Conservation (phyloP, 257 asterid species). For the Solanum pennellii region DNA sequence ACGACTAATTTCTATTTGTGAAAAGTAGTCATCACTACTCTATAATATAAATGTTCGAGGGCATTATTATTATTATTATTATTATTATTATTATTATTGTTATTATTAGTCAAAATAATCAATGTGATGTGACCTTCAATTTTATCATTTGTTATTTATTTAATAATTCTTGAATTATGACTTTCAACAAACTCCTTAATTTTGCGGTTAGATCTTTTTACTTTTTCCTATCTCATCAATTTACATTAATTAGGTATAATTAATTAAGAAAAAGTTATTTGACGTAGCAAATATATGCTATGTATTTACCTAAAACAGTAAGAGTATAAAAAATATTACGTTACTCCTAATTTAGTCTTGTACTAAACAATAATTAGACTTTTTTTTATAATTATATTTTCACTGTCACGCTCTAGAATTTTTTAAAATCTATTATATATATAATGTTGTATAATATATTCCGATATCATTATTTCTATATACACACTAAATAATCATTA, state of each 20-base stretch:
- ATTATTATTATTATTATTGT: too few relatives aligned
- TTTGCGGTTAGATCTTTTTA: not conserved
- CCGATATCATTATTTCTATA: too few relatives aligned
- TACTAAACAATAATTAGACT: too few relatives aligned
- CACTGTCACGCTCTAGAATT: too few relatives aligned
- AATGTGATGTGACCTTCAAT: slow-evolving; percentile 11
- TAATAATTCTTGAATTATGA: not conserved
- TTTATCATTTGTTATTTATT: not conserved
- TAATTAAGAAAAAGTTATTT: not conserved
- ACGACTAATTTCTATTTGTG: not conserved
- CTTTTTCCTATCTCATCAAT: not conserved
- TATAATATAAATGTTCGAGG: not conserved
- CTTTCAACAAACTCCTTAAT: not conserved
- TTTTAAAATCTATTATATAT: too few relatives aligned
- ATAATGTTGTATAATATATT: too few relatives aligned
- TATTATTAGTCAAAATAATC: not conserved
- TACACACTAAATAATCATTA: too few relatives aligned
- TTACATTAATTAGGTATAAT: not conserved
- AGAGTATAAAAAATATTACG: too few relatives aligned
- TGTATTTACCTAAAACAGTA: not conserved
- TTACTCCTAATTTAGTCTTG: too few relatives aligned
- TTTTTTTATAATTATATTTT: too few relatives aligned
- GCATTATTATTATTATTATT: not conserved
- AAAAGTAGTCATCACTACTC: not conserved
- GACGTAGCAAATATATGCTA: not conserved